Evolutionary conservation across 352 stramenopile genomes (phyloP).

Genomic region (Sclerospora graminicola): DNA sequence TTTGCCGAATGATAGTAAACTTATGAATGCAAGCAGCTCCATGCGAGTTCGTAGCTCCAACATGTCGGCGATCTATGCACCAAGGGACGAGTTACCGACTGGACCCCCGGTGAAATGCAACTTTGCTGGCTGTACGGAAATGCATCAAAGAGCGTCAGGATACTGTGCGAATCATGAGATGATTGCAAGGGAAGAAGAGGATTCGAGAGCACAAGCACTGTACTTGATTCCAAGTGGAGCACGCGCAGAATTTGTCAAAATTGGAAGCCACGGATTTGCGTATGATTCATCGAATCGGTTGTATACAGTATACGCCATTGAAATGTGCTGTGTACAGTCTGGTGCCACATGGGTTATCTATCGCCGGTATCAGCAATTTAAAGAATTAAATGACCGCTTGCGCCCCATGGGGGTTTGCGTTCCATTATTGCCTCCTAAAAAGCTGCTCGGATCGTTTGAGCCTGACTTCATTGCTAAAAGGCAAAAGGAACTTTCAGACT

Average conservation of each 20-base stretch:
- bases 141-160: conserved; percentile 53
- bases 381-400: conserved; percentile 57
- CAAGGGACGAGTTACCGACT: conserved; percentile 29
- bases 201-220: conserved; percentile 66
- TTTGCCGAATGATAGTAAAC: conserved; percentile 5
- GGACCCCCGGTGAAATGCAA: conserved; percentile 35
- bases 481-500: conserved; percentile 55
- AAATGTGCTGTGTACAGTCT: conserved; percentile 68
- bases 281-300: conserved; percentile 63
- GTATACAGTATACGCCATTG: conserved; percentile 73
- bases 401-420: conserved; percentile 56
- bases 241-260: conserved; percentile 65
- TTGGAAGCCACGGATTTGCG: conserved; percentile 62
- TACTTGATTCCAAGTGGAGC: conserved; percentile 66
- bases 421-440: conserved; percentile 71
- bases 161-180: conserved; percentile 75
- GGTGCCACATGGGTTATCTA: conserved; percentile 76
- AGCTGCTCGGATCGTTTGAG: conserved; percentile 76
- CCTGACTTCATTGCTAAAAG: conserved; percentile 69
- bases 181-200: conserved; percentile 69
- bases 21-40: background rate
- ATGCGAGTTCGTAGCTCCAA: conserved; percentile 42
- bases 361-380: conserved; percentile 79
- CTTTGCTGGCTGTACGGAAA: conserved; percentile 42
- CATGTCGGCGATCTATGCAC: conserved; percentile 26